Conservation (phyloP, 352 stramenopile species). For the Phytophthora litchii region DNA sequence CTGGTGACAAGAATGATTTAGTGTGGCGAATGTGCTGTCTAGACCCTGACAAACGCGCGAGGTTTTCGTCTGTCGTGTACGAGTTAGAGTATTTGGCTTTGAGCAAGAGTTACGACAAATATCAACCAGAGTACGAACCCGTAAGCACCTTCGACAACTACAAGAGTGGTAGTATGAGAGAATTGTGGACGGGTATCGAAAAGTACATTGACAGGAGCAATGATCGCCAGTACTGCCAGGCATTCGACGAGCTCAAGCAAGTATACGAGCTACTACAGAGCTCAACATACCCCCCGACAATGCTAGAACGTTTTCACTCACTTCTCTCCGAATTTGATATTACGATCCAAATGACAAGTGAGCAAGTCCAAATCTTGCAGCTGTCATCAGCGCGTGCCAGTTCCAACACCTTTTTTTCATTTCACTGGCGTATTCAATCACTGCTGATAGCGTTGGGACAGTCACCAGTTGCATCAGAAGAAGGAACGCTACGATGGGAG, state of each 20-base stretch:
- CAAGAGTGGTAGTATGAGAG: neutral
- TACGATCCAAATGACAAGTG: conserved; percentile 6
- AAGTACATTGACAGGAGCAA: neutral
- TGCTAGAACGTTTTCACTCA: conserved; percentile 1
- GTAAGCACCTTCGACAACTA: neutral
- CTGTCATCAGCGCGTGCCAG: conserved; percentile 6
- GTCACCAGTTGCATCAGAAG: neutral
- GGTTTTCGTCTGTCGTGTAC: neutral
- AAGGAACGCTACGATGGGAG: neutral
- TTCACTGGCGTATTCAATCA: conserved; percentile 10
- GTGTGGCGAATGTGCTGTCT: conserved; percentile 19
- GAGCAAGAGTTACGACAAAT: neutral
- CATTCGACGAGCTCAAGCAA: neutral
- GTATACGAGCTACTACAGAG: neutral
- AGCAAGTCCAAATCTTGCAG: conserved; percentile 4
- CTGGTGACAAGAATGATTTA: neutral
- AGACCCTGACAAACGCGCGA: neutral
- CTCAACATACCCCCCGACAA: neutral
- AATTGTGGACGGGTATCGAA: conserved; percentile 1
- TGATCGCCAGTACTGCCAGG: neutral
- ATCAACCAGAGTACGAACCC: neutral
- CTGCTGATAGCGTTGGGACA: neutral
- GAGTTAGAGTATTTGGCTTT: conserved; percentile 2
- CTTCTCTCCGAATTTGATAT: conserved; percentile 10
- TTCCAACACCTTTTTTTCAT: neutral